Evolutionary conservation across 2,329 filamentous ascomycete genomes (phyloP).

Genomic region (Fusarium caatingaense): DNA sequence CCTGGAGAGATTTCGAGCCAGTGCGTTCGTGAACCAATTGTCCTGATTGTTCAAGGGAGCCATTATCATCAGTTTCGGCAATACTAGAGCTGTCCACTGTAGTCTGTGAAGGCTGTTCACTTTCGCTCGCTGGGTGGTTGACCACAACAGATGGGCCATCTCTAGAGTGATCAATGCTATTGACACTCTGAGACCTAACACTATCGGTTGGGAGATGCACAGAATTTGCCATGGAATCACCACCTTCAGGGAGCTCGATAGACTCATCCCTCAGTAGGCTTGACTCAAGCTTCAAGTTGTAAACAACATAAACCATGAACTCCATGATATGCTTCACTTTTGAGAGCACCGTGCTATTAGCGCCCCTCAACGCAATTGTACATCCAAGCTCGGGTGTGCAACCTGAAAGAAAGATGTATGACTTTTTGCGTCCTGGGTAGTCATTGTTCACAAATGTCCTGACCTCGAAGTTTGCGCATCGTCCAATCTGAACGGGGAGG

Average conservation of each 20-base stretch:
- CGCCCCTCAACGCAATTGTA: slow-evolving; percentile 91
- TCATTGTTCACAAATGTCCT: slow-evolving; percentile 91
- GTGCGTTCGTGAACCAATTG: slow-evolving; percentile 42
- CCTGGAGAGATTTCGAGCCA: slow-evolving; percentile 54
- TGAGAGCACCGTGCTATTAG: slow-evolving; percentile 74
- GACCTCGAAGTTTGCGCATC: slow-evolving; percentile 89
- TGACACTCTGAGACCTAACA: slow-evolving; percentile 50
- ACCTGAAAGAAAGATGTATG: slow-evolving; percentile 94
- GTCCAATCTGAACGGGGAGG: slow-evolving; percentile 76
- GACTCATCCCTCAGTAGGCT: slow-evolving; percentile 94
- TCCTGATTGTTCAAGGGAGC: slow-evolving; percentile 44
- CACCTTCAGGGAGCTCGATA: slow-evolving; percentile 78
- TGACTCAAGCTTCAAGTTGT: slow-evolving; percentile 95
- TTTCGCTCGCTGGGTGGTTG: slow-evolving; percentile 53
- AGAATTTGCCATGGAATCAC: slow-evolving; percentile 56
- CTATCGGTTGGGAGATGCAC: slow-evolving; percentile 56
- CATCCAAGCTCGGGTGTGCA: slow-evolving; percentile 91
- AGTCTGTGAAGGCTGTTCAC: slow-evolving; percentile 52
- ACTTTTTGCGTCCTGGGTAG: slow-evolving; percentile 82
- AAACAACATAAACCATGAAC: slow-evolving; percentile 99
- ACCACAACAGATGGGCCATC: slow-evolving; percentile 49
- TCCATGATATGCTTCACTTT: slow-evolving; percentile 94
- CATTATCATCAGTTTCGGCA: slow-evolving; percentile 46
- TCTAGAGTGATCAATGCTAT: slow-evolving; percentile 46
- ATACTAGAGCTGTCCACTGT: slow-evolving; percentile 48